These are phyloP conservation scores for Zygosaccharomyces sapae DNA, from an alignment of 1,139 yeast species.

Conservation along the genomic window DNA sequence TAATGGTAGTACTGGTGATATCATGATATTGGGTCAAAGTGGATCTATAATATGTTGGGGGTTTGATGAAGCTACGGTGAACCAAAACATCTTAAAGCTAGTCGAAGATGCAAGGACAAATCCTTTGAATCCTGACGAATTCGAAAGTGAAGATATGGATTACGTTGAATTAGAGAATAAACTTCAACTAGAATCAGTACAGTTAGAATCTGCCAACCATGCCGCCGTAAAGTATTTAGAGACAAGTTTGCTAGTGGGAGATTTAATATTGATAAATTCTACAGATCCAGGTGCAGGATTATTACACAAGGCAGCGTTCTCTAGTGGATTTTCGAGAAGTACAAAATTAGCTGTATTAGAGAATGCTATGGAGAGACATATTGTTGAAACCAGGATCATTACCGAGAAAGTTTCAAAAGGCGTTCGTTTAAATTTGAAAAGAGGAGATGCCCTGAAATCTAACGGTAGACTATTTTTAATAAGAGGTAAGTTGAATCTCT, in stretches of 20 bases:
- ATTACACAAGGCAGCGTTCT: conserved; percentile 81
- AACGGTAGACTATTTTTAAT: conserved; percentile 72
- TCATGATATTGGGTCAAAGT: conserved; percentile 56
- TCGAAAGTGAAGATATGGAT: conserved; percentile 86
- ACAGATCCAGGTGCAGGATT: conserved; percentile 44
- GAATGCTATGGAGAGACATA: conserved; percentile 61
- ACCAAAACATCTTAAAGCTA: conserved; percentile 45
- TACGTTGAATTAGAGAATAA: conserved; percentile 51
- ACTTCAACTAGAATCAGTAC: conserved; percentile 15
- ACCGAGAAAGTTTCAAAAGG: conserved; percentile 69
- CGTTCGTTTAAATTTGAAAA: conserved; percentile 50
- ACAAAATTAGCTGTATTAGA: conserved; percentile 81
- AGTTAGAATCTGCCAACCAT: conserved; percentile 5
- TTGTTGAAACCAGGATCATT: conserved; percentile 56
- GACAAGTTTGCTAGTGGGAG: conserved; percentile 50
- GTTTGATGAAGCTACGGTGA: conserved; percentile 46
- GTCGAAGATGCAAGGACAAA: conserved; percentile 47
- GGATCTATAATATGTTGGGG: conserved; percentile 88
- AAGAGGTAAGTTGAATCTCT: conserved; percentile 76
- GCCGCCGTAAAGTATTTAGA: conserved; percentile 17
- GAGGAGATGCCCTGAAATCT: conserved; percentile 58
- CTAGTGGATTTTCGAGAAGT: conserved; percentile 80
- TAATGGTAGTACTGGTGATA: conserved; percentile 42
- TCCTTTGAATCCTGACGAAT: conserved; percentile 41
- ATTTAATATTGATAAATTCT: conserved; percentile 61